phyloP scores from a whole-genome alignment of 1,284 basidiomycete genomes.

The Agaricales sp. region DNA sequence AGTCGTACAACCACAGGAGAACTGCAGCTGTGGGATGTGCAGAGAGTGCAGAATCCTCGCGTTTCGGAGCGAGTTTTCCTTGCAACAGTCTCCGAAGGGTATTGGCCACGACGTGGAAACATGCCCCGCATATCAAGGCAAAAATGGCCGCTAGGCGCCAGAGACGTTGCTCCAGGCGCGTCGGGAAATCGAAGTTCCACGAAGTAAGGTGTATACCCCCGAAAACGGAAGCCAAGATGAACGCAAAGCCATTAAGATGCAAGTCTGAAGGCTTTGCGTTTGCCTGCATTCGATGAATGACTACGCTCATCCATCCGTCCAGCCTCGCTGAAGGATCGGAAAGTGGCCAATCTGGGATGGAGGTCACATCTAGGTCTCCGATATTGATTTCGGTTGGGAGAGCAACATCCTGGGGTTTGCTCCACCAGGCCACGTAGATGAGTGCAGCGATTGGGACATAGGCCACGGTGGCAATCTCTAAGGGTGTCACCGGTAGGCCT shows the following conservation, averaged over 20 bases:
- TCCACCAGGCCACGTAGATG: constrained; percentile 12
- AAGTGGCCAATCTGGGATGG: not conserved
- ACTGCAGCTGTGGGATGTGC: not conserved
- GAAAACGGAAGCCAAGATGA: constrained; percentile 4
- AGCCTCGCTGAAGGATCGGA: not conserved
- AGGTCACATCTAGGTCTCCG: not conserved
- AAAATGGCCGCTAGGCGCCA: constrained; percentile 4
- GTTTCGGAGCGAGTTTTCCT: not conserved
- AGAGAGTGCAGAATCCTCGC: not conserved
- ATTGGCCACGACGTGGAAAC: not conserved
- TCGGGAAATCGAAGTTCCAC: constrained; percentile 7
- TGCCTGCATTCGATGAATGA: not conserved
- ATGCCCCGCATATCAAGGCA: not conserved
- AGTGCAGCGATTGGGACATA: constrained; percentile 10
- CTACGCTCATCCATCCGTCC: not conserved
- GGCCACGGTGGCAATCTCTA: constrained; percentile 13
- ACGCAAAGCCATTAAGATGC: not conserved
- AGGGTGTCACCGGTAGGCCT: constrained; percentile 4
- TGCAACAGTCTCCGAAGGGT: not conserved
- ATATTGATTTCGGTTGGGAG: constrained; percentile 6
- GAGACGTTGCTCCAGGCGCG: not conserved
- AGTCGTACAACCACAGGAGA: not conserved
- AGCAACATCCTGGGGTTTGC: constrained; percentile 10
- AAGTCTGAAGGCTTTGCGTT: not conserved
- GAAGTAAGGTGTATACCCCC: constrained; percentile 7